Conservation (phyloP, 306 rosid genomes). For the Psophocarpus tetragonolobus region DNA sequence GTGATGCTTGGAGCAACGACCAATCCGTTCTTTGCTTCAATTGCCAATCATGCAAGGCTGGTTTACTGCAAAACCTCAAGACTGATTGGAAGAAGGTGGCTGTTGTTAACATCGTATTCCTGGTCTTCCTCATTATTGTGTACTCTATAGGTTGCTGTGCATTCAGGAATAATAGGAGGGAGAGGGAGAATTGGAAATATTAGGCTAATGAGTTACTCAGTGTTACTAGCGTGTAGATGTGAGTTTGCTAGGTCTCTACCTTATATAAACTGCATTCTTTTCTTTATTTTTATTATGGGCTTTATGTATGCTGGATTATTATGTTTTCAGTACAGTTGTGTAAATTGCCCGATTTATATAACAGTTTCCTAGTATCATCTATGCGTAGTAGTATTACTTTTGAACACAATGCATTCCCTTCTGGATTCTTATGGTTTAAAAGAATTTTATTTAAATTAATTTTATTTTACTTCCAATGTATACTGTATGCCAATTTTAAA, state of each 20-base stretch:
- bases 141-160: conserved; percentile 85
- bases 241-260: conserved; percentile 24
- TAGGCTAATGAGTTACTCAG: neutral
- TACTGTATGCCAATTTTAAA: too few species aligned
- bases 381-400: neutral
- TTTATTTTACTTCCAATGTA: too few species aligned
- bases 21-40: conserved; percentile 56
- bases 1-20: conserved; percentile 57
- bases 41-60: conserved; percentile 87
- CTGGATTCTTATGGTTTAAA: too few species aligned
- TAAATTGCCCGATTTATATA: conserved; percentile 16
- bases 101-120: conserved; percentile 53
- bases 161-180: conserved; percentile 70
- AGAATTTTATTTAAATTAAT: too few species aligned
- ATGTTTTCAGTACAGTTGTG: conserved; percentile 22
- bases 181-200: conserved; percentile 50
- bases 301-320: conserved; percentile 16
- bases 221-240: conserved; percentile 34
- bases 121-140: conserved; percentile 65
- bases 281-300: neutral
- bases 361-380: neutral
- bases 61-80: conserved; percentile 69
- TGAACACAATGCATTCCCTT: neutral
- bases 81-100: conserved; percentile 72
- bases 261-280: conserved; percentile 7